A percentile compares a stretch with the other conserved stretches of the same genome.
These are phyloP conservation scores for Emmonsia crescens DNA, from an alignment of 2,329 filamentous ascomycete genomes.

Conservation along the genomic window DNA sequence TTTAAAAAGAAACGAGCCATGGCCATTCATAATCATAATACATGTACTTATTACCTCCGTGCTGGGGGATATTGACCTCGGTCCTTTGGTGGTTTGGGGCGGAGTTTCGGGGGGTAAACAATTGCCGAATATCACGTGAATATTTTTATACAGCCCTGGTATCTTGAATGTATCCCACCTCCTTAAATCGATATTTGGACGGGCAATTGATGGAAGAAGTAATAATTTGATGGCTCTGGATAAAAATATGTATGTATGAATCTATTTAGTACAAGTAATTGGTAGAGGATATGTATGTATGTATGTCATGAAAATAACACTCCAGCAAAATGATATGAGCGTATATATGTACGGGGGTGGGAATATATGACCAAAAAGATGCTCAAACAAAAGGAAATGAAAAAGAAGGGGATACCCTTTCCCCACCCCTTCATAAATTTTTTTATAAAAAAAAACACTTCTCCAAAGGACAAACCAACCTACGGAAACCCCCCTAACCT, in stretches of 20 bases:
- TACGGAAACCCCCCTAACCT: not conserved
- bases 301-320: not conserved
- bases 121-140: too few relatives aligned
- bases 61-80: too few relatives aligned
- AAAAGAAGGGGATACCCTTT: not conserved
- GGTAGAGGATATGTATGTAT: not conserved
- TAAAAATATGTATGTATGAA: not conserved
- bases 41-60: too few relatives aligned
- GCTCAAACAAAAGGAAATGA: not conserved
- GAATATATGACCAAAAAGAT: constrained; percentile 3
- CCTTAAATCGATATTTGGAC: not conserved
- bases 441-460: not conserved
- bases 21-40: too few relatives aligned
- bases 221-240: not conserved
- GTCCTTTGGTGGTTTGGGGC: too few relatives aligned
- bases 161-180: too few relatives aligned
- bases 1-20: too few relatives aligned
- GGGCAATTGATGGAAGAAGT: not conserved
- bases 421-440: not conserved
- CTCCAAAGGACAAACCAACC: not conserved
- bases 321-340: not conserved
- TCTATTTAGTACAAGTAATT: not conserved
- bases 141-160: too few relatives aligned
- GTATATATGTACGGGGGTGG: not conserved
- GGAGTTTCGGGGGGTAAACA: too few relatives aligned